Base-by-base conservation (phyloP, 257 asterid species). In the Handroanthus guayacan region DNA sequence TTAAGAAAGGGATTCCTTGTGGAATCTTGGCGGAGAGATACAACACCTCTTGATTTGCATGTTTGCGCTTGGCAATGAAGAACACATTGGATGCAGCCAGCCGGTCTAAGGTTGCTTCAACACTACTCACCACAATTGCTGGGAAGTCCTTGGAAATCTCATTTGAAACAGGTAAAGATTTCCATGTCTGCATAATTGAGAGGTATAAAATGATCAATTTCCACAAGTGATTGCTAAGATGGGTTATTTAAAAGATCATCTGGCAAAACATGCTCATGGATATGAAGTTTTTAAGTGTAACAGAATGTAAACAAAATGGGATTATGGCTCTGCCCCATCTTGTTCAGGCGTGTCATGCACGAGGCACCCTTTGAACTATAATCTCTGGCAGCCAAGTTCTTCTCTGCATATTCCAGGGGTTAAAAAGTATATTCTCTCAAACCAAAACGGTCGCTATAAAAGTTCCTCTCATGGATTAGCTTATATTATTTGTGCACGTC, bases 1-100 rank as follows among this genome's bases (percentile, higher is more conserved):
- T 87, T 87, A 95, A 82, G 88, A 95, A 93, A 25, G 97, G 96
- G 62, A 87, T 85, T 13, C 90, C 99, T 77, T 81, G 85, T 13
- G 97, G 98, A 78, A 87, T 85, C 86, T 93, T 93, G 65, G 97
- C 92, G 0, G 99, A 95, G 78, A 95, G 96, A 83, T 95, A 93
- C 78, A 95, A 52, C 78, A 95, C 97, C 3, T 91, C 97, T 72
- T 93, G 97, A 77, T 90, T 95, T 60, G 90, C 86, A 78, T 93
- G 83, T 76, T 91, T 95, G 74, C 98, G 96, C 85, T 91, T 95
- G 47, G 99, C 99, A 9, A 95, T 87, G 71, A 95, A 95, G 88
- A 92, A 95, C 92, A 90, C 64, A 75, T 95, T 95, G 13, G 85
- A 87, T 78, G 89, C 87, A 43, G 97, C 85, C 80, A 95, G 76